Evolutionary conservation across 768 basidiomycete genomes (phyloP), one percentile per base, ranked within the genome.

Genomic region (Floccularia luteovirens): DNA sequence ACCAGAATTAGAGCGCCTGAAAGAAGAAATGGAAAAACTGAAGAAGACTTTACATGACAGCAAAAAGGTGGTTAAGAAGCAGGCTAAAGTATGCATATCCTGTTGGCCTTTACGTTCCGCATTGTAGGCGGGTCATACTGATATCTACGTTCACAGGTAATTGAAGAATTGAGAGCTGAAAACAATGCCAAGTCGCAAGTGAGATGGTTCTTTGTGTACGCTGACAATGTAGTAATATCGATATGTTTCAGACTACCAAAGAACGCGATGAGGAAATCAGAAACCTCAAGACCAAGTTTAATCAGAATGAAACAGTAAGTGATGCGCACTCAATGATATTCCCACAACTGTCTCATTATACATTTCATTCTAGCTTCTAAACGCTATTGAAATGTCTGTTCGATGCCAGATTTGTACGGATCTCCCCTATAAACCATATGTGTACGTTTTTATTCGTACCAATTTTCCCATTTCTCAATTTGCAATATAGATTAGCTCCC

Each of bases 401-500:
- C 77, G 77, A 49, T 88, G 85, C 51, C 84, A 86, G 50, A 85
- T 88, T 31, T 88, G 85, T 52, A 79, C 85, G 65, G 85, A 88
- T 14, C 55, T 78, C 8, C 60, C 86, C 7, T 52, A 67, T 28
- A 74, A 74, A 44, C 85, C 85, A 19, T 80, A 72, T 52, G 75
- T 74, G 84, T 87, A 53, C 47, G 81, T 72, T 36, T 22, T 31
- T 21, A 27, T 23, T 31, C 5, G 16, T 34, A 7, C 32, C n/a
- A 14, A 17, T 17, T n/a, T n/a, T n/a, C 32, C 25, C 16, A 23
- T 5, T 16, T 23, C 36, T 23, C 25, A 32, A 5, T 12, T 33
- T 11, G 25, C 30, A 10, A 35, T 48, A 43, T 17, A 48, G 48
- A 35, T 48, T 14, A 31, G 72, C 81, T 1, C 85, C 85, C 0